Base-by-base conservation (phyloP, 164 flowering plant species). In the Houttuynia cordata region DNA sequence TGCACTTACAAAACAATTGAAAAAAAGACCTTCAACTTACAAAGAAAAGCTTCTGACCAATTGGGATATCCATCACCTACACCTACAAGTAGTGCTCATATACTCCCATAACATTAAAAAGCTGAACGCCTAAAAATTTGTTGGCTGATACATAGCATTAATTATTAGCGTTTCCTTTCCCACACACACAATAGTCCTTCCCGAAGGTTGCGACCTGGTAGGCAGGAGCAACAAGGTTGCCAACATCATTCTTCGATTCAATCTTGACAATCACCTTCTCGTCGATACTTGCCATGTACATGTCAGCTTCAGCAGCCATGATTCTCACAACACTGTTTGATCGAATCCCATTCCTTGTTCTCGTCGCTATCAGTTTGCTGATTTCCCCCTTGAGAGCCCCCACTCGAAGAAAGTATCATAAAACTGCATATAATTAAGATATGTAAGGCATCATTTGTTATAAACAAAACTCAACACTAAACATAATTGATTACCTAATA, bases 371-470 rank as follows among this genome's bases (percentile, higher is more conserved):
- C 70, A 87, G 60, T 20, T 79, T 81, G 0, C 61, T 58, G 17
- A 87, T 83, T 67, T 72, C 74, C 5, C 77, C 87, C 73, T 79
- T 81, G 50, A 87, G 69, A 0, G 85, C 86, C 86, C 86, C 86
- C 83, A 85, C 12, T 84, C 80, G 39, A 80, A 74, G 72, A 76
- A 83, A 69, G 87, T 93, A 60, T 91, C 96, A 71, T 87, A 86
- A 39, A 91, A 91, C 97, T 91, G 87, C 77, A 80, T 10, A 63
- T 51, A n/a, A n/a, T 53, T 65, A 39, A 41, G 13, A 17, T 34
- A 1, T 42, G 17, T 42, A 14, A 14, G 7, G 1, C 9, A 10
- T 14, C 49, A 42, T 14, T 10, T 10, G 10, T 40, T 40, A 40
- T 6, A 10, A 40, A 6, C 4, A 10, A 42, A 4, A 42, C 7